These are phyloP conservation scores for Entomortierella chlamydospora DNA, from an alignment of 192 early-diverging fungal genomes.

Conservation along the genomic window DNA sequence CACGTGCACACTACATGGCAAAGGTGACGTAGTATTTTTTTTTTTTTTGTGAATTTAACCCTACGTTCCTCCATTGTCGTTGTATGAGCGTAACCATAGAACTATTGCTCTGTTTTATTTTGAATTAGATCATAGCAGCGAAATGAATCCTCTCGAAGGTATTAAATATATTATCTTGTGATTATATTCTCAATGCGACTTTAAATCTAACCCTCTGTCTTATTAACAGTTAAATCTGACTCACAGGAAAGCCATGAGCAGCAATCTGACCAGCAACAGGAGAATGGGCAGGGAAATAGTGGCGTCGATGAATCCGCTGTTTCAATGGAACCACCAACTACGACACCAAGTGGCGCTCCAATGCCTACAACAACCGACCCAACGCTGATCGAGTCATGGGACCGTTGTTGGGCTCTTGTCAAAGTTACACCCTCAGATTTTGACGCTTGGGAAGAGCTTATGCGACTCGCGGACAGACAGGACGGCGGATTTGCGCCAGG, in stretches of 20 bases:
- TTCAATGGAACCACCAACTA: conserved; percentile 18
- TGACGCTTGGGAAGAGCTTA: conserved; percentile 74
- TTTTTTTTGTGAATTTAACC: too few species aligned
- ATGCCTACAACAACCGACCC: conserved; percentile 47
- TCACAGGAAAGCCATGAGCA: background rate
- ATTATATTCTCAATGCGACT: too few species aligned
- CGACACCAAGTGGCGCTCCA: conserved; percentile 46
- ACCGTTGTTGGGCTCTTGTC: conserved; percentile 34
- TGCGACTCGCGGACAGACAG: conserved; percentile 66
- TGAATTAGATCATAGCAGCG: too few species aligned
- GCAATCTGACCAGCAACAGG: background rate
- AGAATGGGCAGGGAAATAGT: background rate
- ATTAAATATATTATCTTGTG: too few species aligned
- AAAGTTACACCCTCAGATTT: conserved; percentile 62
- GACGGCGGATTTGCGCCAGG: conserved; percentile 65
- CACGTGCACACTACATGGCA: too few species aligned
- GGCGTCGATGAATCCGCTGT: background rate
- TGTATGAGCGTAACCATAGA: too few species aligned
- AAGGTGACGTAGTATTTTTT: too few species aligned
- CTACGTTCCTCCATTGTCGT: too few species aligned
- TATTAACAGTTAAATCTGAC: background rate
- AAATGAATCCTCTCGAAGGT: too few species aligned
- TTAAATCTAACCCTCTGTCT: too few species aligned
- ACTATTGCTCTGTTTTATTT: too few species aligned
- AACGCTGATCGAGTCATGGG: conserved; percentile 39